Conservation (phyloP, 139 green algal genomes). For the Micractinium sp. region DNA sequence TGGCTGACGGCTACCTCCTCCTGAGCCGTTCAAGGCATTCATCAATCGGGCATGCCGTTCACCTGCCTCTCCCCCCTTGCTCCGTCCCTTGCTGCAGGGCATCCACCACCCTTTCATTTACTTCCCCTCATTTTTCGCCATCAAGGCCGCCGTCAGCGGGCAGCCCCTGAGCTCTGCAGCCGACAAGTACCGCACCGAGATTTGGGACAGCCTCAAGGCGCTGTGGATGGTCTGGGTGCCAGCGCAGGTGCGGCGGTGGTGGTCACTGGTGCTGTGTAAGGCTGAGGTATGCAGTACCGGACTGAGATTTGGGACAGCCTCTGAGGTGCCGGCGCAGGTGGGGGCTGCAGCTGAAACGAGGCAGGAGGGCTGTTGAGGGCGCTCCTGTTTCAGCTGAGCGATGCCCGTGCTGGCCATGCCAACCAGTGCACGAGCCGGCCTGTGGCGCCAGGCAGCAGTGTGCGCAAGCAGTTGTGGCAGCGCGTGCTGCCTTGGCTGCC, state of each 20-base stretch:
- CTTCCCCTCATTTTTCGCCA: constrained; percentile 86
- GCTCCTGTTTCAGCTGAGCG: not conserved
- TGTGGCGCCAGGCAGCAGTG: no score
- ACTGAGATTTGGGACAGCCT: no score
- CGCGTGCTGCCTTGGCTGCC: no score
- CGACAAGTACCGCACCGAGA: constrained; percentile 75
- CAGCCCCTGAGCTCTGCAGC: constrained; percentile 47
- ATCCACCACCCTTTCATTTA: constrained; percentile 85
- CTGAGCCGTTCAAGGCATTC: no score
- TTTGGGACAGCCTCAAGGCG: constrained; percentile 86
- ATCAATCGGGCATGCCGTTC: constrained; percentile 32
- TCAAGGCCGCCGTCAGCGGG: constrained; percentile 56
- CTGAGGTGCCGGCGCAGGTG: no score
- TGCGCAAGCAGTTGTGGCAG: no score
- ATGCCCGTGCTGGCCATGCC: not conserved
- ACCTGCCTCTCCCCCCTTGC: constrained; percentile 31
- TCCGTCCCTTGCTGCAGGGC: not conserved
- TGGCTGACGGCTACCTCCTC: no score
- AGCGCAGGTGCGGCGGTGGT: constrained; percentile 43
- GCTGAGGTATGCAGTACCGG: no score
- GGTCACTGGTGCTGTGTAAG: not conserved
- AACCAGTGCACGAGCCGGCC: not conserved
- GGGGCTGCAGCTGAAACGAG: no score
- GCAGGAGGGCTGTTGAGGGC: not conserved
- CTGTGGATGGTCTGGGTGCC: constrained; percentile 90